phyloP scores from a whole-genome alignment of 495 filamentous ascomycete species.

The Penicillium tannophilum region DNA sequence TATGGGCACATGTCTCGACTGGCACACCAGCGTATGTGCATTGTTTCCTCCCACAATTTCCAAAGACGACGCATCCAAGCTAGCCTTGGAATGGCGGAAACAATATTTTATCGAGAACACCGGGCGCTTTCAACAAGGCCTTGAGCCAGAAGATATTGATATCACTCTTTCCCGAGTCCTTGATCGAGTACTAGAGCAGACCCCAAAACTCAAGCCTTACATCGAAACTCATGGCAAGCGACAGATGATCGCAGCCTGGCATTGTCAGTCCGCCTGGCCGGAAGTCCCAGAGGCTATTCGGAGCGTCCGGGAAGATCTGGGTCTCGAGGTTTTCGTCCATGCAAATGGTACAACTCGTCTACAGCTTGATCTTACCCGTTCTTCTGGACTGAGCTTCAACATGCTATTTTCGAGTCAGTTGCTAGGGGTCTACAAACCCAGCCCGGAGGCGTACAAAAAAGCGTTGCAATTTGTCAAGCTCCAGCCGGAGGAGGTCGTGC shows the following conservation, averaged over 20 bases:
- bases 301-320: conserved; percentile 24
- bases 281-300: conserved; percentile 41
- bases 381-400: conserved; percentile 51
- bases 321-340: conserved; percentile 45
- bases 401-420: conserved; percentile 56
- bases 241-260: conserved; percentile 40
- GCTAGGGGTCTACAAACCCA: conserved; percentile 51
- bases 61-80: conserved; percentile 25
- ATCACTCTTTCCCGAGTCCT: conserved; percentile 27
- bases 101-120: conserved; percentile 48
- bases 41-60: conserved; percentile 12
- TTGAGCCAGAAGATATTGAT: conserved; percentile 52
- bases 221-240: conserved; percentile 27
- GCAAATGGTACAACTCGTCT: conserved; percentile 59
- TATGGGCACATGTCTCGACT: conserved; percentile 48
- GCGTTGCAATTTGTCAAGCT: conserved; percentile 46
- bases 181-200: conserved; percentile 3
- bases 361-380: conserved; percentile 53
- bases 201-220: conserved; percentile 5
- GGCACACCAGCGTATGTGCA: conserved; percentile 34
- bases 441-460: conserved; percentile 46
- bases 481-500: conserved; percentile 48
- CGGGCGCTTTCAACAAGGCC: conserved; percentile 32
- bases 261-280: conserved; percentile 49
- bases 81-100: conserved; percentile 53